These are phyloP conservation scores for Umbelopsis vinacea DNA, from an alignment of 192 early-diverging fungal species.

Conservation along the genomic window DNA sequence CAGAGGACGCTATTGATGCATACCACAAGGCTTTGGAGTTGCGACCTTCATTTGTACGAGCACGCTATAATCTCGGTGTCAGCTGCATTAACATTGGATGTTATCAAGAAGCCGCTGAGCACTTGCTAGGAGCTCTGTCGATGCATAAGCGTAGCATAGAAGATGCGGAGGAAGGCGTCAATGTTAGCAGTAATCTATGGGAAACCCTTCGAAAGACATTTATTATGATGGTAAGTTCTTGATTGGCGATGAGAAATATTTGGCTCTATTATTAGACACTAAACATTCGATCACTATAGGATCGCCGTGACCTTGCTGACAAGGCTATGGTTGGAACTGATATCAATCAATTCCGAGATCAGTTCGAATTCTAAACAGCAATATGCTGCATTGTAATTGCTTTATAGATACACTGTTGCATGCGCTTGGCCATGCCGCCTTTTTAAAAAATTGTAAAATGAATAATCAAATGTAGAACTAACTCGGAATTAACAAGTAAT, in stretches of 20 bases:
- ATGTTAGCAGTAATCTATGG: slow-evolving; percentile 68
- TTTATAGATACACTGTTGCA: slow-evolving; percentile 8
- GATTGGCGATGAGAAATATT: neutral
- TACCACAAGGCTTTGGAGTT: slow-evolving; percentile 94
- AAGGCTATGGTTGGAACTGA: slow-evolving; percentile 52
- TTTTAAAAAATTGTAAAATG: slow-evolving; percentile 1
- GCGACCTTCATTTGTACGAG: slow-evolving; percentile 94
- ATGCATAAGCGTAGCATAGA: slow-evolving; percentile 36
- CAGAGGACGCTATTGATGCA: slow-evolving; percentile 86
- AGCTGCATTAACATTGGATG: slow-evolving; percentile 93
- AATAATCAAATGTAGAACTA: slow-evolving; percentile 21
- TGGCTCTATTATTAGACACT: neutral
- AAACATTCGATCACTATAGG: slow-evolving; percentile 38
- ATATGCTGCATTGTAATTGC: neutral
- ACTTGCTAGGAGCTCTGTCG: slow-evolving; percentile 85
- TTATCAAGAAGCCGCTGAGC: slow-evolving; percentile 91
- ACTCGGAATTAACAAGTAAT: too few relatives aligned
- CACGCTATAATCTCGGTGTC: slow-evolving; percentile 96
- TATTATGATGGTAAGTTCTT: slow-evolving; percentile 55
- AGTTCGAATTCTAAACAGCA: slow-evolving; percentile 64
- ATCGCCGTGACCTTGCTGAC: slow-evolving; percentile 64
- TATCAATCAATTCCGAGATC: slow-evolving; percentile 58
- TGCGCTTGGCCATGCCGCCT: neutral
- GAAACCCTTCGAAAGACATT: slow-evolving; percentile 65
- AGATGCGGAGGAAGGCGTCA: slow-evolving; percentile 50